Evolutionary conservation across 2,329 filamentous ascomycete genomes (phyloP), one percentile per base, ranked within the genome.

Genomic region (Sporothrix pallida): DNA sequence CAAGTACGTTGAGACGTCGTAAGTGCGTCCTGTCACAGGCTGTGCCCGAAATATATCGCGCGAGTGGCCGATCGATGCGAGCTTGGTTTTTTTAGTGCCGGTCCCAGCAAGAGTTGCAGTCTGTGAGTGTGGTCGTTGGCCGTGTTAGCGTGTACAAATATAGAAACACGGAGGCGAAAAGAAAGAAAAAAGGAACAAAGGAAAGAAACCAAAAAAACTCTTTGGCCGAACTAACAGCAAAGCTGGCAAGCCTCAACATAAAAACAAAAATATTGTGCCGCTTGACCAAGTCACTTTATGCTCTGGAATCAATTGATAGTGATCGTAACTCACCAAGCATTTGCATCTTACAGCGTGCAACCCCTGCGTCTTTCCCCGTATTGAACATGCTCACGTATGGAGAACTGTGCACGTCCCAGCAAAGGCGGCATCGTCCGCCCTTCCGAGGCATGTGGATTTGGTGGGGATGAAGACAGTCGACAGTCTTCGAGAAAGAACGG

Each of bases 151-250:
- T 20, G 42, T 4, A 17, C 65, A 37, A 52, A 46, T 52, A 68
- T 68, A 68, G 65, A 37, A 68, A 68, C 65, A 68, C 15, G 65
- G 65, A 31, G 63, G 63, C 63, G 58, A 48, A 48, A 67, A 48
- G 13, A 44, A 23, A 13, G 7, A 15, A 26, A 12, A 60, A 15
- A 31, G 31, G 42, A 26, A 10, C 4, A n/a, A 67, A 46, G 7
- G 20, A 46, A 26, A 12, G n/a, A 23, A 46, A 46, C n/a, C 48
- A 48, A 17, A 68, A 68, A 68, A 20, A 37, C 10, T 20, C n/a
- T 13, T 23, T 17, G 60, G 5, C 42, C 37, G 44, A 15, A 60
- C 56, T 17, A 37, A 17, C 48, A 50, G 9, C 20, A 48, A 48
- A 48, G 1, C 46, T 48, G 4, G 2, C 46, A 26, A 26, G n/a